A percentile compares a stretch with the other conserved stretches of the same genome.
phyloP scores from a whole-genome alignment of 2,329 filamentous ascomycete species.

The Seiridium unicorne region DNA sequence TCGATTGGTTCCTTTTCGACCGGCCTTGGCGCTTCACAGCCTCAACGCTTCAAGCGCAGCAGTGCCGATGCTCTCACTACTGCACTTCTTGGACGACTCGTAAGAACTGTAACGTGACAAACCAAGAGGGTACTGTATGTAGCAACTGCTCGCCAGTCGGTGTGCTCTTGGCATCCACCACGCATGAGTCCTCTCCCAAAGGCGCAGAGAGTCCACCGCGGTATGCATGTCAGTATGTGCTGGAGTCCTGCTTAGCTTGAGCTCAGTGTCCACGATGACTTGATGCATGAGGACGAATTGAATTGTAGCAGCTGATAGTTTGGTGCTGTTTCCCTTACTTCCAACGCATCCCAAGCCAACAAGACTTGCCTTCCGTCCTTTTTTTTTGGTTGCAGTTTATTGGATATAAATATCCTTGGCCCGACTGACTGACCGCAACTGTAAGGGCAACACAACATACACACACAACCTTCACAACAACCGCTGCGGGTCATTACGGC shows the following conservation, averaged over 20 bases:
- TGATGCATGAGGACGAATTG: too few relatives aligned
- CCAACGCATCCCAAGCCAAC: not conserved
- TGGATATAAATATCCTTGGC: too few relatives aligned
- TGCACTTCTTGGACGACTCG: not conserved
- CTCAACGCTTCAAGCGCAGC: not conserved
- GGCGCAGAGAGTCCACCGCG: too few relatives aligned
- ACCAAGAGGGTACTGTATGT: too few relatives aligned
- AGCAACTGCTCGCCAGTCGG: too few relatives aligned
- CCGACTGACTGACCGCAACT: not conserved
- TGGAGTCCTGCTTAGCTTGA: too few relatives aligned
- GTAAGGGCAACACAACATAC: not conserved
- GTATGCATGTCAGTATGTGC: too few relatives aligned
- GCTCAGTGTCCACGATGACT: too few relatives aligned
- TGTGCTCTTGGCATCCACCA: not conserved
- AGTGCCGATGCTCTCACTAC: not conserved
- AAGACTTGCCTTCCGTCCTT: not conserved
- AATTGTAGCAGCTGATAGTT: too few relatives aligned
- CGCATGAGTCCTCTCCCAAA: too few relatives aligned
- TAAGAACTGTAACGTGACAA: constrained; percentile 1
- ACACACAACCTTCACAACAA: not conserved
- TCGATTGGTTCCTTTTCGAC: not conserved
- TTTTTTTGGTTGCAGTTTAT: too few relatives aligned
- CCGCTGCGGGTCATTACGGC: not conserved
- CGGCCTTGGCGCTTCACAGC: constrained; percentile 1
- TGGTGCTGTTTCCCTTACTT: too few relatives aligned